phyloP scores from a whole-genome alignment of 2,329 filamentous ascomycete genomes.

The Ophiosphaerella narmari region DNA sequence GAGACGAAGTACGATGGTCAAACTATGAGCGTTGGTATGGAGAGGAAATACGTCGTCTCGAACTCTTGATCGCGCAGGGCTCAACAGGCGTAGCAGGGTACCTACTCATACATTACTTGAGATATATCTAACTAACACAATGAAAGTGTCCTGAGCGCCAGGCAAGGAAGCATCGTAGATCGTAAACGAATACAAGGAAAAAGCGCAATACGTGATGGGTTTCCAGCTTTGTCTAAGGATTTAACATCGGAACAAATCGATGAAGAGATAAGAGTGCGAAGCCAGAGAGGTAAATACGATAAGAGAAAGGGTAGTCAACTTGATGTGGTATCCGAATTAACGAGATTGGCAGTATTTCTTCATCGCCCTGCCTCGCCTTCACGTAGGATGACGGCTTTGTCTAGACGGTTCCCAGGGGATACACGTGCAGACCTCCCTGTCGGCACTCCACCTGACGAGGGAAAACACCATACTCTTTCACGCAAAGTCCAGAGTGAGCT shows the following conservation, averaged over 20 bases:
- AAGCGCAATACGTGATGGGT: background rate
- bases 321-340: background rate
- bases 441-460: slow-evolving; percentile 35
- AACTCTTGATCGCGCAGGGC: slow-evolving; percentile 50
- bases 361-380: slow-evolving; percentile 45
- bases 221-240: too few species aligned
- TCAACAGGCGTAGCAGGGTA: slow-evolving; percentile 47
- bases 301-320: background rate
- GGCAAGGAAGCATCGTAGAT: slow-evolving; percentile 48
- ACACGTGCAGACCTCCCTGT: slow-evolving; percentile 34
- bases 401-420: slow-evolving; percentile 41
- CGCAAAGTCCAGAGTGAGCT: slow-evolving; percentile 39
- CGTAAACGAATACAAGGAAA: slow-evolving; percentile 30
- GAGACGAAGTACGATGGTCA: slow-evolving; percentile 38
- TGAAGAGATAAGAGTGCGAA: slow-evolving; percentile 27
- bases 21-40: slow-evolving; percentile 43
- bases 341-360: slow-evolving; percentile 24
- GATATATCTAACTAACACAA: slow-evolving; percentile 4
- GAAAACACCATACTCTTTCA: slow-evolving; percentile 20
- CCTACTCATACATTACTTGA: background rate
- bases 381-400: slow-evolving; percentile 45
- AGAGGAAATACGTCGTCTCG: slow-evolving; percentile 51
- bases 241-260: slow-evolving; percentile 28
- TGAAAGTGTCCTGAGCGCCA: slow-evolving; percentile 44
- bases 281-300: slow-evolving; percentile 28